Evolutionary conservation across 208 protist species (phyloP), one percentile per base, ranked within the genome.

Genomic region (Leishmania major): DNA sequence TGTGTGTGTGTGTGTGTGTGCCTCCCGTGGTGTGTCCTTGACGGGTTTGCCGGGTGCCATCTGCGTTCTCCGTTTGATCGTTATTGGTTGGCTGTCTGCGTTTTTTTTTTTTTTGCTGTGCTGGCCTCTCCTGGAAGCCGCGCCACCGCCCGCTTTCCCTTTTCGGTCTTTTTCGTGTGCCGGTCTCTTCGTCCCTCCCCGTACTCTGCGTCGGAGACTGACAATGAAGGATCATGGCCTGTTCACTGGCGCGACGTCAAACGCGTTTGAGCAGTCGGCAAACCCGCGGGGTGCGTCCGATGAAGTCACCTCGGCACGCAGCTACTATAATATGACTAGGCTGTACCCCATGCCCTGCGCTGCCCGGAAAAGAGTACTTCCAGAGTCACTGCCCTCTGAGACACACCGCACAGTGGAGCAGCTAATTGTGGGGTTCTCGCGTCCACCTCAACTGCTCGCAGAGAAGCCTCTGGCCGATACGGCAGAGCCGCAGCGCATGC

Each of bases 311-410:
- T 31, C 75, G 53, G 55, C 57, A 64, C 75, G 57, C 37, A 69
- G 31, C 22, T 78, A 78, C 75, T 78, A 78, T 60, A 47, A 22
- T 64, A 40, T 69, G 22, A 51, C 37, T n/a, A 37, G 75, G 37
- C 49, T 37, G 40, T 66, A 28, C 57, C 4, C 57, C 43, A 25
- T 66, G 57, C 22, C 37, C 43, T 37, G 57, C 43, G 11, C 66
- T 69, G 37, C 51, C 37, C 19, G 47, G 45, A 22, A n/a, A 40
- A 11, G 47, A 37, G 3, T 8, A n/a, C n/a, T 37, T 22, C 43
- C 22, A 35, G 71, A 59, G 71, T 35, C 49, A 28, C 47, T 43
- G 25, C n/a, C 49, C 35, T 40, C 47, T n/a, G 49, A 51, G n/a
- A 28, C 13, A 59, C 25, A 59, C 17, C 31, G 3, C 15, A 5